Conservation (phyloP, 306 rosid species). For the Alnus rubra region DNA sequence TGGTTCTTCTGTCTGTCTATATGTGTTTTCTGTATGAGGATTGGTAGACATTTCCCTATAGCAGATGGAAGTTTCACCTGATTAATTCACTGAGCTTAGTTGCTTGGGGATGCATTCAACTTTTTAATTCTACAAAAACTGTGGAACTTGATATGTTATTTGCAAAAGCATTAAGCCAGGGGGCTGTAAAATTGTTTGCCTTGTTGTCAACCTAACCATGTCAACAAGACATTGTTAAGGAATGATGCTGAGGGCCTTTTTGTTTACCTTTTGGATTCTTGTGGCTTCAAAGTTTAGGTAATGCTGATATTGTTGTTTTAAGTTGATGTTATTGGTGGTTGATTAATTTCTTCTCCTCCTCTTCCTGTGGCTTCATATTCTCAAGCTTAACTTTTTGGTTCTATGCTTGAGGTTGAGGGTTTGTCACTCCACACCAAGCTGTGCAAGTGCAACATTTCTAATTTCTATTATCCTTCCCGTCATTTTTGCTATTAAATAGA, state of each 20-base stretch:
- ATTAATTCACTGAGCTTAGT: too few relatives aligned
- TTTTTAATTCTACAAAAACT: not conserved
- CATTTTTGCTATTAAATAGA: too few relatives aligned
- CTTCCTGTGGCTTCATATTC: not conserved
- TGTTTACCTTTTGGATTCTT: too few relatives aligned
- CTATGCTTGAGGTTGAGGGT: not conserved
- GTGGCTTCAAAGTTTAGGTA: too few relatives aligned
- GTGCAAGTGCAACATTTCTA: not conserved
- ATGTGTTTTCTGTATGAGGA: not conserved
- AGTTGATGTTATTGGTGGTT: too few relatives aligned
- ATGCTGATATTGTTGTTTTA: too few relatives aligned
- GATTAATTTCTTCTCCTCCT: too few relatives aligned
- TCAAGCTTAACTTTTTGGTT: not conserved
- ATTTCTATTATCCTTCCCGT: too few relatives aligned
- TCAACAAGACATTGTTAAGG: too few relatives aligned
- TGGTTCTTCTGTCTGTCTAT: not conserved
- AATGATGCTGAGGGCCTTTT: too few relatives aligned
- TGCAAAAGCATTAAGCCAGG: not conserved
- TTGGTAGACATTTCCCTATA: not conserved
- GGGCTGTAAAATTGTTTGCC: not conserved
- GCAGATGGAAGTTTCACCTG: not conserved
- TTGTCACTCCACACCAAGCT: constrained; percentile 1
- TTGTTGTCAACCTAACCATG: not conserved
- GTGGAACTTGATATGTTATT: not conserved
- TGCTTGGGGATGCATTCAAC: too few relatives aligned